Percentiles rank a stretch among this genome's conserved stretches.
phyloP scores from a whole-genome alignment of 768 basidiomycete genomes.

The Tephrocybe sp. region DNA sequence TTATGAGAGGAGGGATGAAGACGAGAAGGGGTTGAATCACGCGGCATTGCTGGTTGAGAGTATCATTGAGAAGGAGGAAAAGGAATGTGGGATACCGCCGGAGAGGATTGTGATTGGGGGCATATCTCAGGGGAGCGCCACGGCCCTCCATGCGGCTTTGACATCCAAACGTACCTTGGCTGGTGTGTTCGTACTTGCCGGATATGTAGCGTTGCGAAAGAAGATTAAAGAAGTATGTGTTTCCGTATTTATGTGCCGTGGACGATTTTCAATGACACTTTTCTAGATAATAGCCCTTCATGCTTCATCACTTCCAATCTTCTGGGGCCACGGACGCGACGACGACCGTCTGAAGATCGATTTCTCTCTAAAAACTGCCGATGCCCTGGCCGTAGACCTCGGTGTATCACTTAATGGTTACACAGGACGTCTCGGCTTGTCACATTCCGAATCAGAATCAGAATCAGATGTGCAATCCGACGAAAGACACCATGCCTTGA shows the following conservation, averaged over 20 bases:
- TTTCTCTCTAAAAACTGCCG: slow-evolving; percentile 46
- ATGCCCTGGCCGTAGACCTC: slow-evolving; percentile 47
- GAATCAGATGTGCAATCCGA: neutral
- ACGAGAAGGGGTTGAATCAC: slow-evolving; percentile 52
- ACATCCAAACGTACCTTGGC: slow-evolving; percentile 50
- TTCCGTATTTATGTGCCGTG: neutral
- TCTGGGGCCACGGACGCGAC: slow-evolving; percentile 71
- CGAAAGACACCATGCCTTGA: too few relatives aligned
- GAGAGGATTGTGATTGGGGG: slow-evolving; percentile 72
- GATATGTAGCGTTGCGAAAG: slow-evolving; percentile 58
- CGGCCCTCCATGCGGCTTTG: slow-evolving; percentile 57
- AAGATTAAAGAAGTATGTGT: slow-evolving; percentile 50
- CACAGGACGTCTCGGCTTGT: neutral
- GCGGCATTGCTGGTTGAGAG: slow-evolving; percentile 50
- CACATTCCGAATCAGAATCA: neutral
- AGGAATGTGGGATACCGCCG: slow-evolving; percentile 51
- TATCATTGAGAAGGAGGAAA: slow-evolving; percentile 59
- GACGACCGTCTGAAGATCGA: slow-evolving; percentile 59
- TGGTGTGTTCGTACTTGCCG: slow-evolving; percentile 60
- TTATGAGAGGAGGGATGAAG: slow-evolving; percentile 47
- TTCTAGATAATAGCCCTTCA: slow-evolving; percentile 48
- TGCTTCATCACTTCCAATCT: slow-evolving; percentile 58
- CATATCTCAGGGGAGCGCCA: slow-evolving; percentile 69
- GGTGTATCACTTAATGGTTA: slow-evolving; percentile 33
- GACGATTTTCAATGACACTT: neutral